Conservation (phyloP, 2,329 filamentous ascomycete species). For the Diaporthe velutina region DNA sequence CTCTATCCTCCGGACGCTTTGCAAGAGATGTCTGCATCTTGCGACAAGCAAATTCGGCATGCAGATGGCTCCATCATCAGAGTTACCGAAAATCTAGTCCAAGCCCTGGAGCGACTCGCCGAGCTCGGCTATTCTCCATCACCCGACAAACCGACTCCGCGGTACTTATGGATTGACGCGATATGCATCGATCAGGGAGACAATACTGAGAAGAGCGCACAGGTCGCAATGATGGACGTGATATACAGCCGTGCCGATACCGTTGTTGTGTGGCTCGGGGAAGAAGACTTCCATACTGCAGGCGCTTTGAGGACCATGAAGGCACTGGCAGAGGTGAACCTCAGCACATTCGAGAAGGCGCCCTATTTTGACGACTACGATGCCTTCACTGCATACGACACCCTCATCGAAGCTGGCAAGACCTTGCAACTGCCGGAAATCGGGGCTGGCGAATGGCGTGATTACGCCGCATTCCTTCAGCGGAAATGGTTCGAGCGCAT, state of each 20-base stretch:
- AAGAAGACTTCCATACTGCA: neutral
- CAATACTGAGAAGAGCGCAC: slow-evolving; percentile 24
- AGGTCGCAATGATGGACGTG: slow-evolving; percentile 32
- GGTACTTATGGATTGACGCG: slow-evolving; percentile 30
- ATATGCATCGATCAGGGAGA: slow-evolving; percentile 36
- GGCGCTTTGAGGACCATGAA: slow-evolving; percentile 5
- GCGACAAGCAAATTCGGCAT: slow-evolving; percentile 6
- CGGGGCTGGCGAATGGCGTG: slow-evolving; percentile 17
- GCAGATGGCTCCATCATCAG: neutral
- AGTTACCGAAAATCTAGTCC: slow-evolving; percentile 7
- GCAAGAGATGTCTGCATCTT: neutral
- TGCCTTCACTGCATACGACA: slow-evolving; percentile 3
- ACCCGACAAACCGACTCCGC: neutral
- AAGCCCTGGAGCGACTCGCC: neutral
- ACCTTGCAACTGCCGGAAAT: neutral
- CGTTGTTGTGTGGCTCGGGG: slow-evolving; percentile 35
- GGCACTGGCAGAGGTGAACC: neutral
- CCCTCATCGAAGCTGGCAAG: neutral
- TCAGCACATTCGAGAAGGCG: neutral
- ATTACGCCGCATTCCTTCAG: slow-evolving; percentile 24
- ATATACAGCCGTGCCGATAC: slow-evolving; percentile 17
- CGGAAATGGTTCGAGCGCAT: slow-evolving; percentile 41
- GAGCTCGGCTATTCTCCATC: neutral
- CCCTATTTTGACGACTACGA: neutral
- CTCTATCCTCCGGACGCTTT: neutral